Evolutionary conservation across 1,284 basidiomycete species (phyloP), one percentile per base, ranked within the genome.

Genomic region (Bondarzewia mesenterica): DNA sequence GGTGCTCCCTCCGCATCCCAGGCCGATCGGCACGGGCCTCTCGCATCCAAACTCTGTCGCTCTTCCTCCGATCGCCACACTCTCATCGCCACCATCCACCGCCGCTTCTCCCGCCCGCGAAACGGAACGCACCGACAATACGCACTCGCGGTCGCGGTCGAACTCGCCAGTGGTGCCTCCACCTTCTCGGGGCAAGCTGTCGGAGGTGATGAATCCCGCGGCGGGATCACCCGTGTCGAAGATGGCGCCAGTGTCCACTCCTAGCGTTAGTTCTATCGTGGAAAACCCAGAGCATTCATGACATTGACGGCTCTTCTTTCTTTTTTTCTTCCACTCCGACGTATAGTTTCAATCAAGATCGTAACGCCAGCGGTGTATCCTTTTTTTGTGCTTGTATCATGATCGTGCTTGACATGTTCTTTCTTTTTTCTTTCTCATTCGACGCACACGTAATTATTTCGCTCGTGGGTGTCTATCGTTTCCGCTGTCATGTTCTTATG

Each of bases 1-100:
- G 35, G 73, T 77, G 12, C 69, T 87, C 32, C 82, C 82, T 41
- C 81, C 82, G 35, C 82, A 85, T 60, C 82, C 84, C 45, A 75
- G 81, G n/a, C 85, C 82, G 7, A 72, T 85, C 47, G 82, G 82
- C 10, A 67, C 72, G 1, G 73, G 72, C 4, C 63, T 73, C 35
- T 59, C 60, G 44, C 61, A 63, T 35, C 44, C 62, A 16, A 44
- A 42, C 35, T 42, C 42, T 53, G 56, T 81, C 44, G 68, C 73
- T 2, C 67, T 83, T 3, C 82, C 82, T 41, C 78, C 81, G 0
- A 82, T 85, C 52, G 70, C 79, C 35, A 82, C 80, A n/a, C 64
- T 83, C 18, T 77, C 78, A n/a, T 76, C 79, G 18, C n/a, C n/a
- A n/a, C 58, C 72, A 4, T 75, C 74, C 21, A 72, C 72, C 15